Base-by-base conservation (phyloP, 2,329 filamentous ascomycete species). In the Aphanocladium album region DNA sequence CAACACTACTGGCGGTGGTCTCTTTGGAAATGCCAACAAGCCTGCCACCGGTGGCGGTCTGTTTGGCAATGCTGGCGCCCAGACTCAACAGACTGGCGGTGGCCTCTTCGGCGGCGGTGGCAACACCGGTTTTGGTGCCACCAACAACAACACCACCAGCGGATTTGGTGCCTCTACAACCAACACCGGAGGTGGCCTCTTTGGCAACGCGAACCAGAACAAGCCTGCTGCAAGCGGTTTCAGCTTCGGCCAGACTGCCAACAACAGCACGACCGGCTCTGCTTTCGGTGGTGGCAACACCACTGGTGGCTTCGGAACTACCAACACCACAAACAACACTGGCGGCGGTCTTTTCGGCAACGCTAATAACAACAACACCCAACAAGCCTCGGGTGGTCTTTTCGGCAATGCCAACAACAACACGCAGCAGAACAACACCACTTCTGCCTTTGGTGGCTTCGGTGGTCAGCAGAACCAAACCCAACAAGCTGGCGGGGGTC, bases 231-330 rank as follows among this genome's bases (percentile, higher is more conserved):
- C 67, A 17, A 68, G 66, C 39, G 72, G 76, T 0, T 77, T 77
- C 62, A 74, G 71, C 55, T 79, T 79, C 41, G 76, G 76, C 30
- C 81, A 78, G 63, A 74, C 79, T 9, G 68, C 64, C 45, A 73
- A 64, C 55, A 70, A 63, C 41, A 63, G 66, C 33, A 60, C 65
- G 6, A 62, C 65, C 12, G 67, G 66, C 3, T 72, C 72, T 33
- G 56, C 56, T 33, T 59, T 59, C 37, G 56, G 56, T 12, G 56
- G 47, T 54, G 70, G 70, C 8, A 61, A 72, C 14, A 71, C 67
- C 49, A 74, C 72, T 50, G 64, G 77, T 54, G 70, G 71, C 1
- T 79, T 79, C 61, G 77, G 73, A 8, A 67, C 73, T 19, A 60
- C 66, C 7, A 64, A 66, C 21, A 63, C 62, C 14, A 57, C 61